These are phyloP conservation scores for Panicum virgatum DNA, from an alignment of 202 grass and related monocot genomes.

Conservation along the genomic window DNA sequence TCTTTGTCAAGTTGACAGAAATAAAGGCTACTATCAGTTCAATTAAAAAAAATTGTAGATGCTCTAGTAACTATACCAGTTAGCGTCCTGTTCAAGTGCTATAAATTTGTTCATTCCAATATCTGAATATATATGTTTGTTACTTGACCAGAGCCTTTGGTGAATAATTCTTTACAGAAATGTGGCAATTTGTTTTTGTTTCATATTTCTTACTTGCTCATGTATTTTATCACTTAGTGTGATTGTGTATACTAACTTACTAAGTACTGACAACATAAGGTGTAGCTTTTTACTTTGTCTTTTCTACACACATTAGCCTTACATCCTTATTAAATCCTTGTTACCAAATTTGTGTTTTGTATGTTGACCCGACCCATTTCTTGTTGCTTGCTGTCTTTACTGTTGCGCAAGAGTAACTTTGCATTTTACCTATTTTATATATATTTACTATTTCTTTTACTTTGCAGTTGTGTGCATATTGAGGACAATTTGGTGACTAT, in stretches of 20 bases:
- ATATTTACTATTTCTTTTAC: conserved; percentile 30
- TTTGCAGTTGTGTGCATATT: conserved; percentile 49
- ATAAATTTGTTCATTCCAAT: background rate
- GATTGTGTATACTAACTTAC: background rate
- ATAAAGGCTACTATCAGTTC: background rate
- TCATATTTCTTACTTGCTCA: conserved; percentile 17
- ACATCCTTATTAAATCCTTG: background rate
- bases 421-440: background rate
- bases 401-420: background rate
- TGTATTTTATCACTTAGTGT: background rate
- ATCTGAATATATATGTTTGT: background rate
- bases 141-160: background rate
- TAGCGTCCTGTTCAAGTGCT: background rate
- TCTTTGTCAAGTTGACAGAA: conserved; percentile 16
- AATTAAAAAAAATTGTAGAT: conserved; percentile 9
- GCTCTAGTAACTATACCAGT: background rate
- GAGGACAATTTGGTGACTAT: conserved; percentile 49
- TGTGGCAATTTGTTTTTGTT: background rate
- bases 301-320: background rate
- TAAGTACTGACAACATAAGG: background rate
- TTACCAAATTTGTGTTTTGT: conserved; percentile 9
- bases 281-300: background rate
- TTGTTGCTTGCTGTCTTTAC: background rate
- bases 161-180: conserved; percentile 1
- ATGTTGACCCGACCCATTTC: background rate